These are phyloP conservation scores for Amanita exitialis DNA, from an alignment of 768 basidiomycete genomes.

Conservation along the genomic window DNA sequence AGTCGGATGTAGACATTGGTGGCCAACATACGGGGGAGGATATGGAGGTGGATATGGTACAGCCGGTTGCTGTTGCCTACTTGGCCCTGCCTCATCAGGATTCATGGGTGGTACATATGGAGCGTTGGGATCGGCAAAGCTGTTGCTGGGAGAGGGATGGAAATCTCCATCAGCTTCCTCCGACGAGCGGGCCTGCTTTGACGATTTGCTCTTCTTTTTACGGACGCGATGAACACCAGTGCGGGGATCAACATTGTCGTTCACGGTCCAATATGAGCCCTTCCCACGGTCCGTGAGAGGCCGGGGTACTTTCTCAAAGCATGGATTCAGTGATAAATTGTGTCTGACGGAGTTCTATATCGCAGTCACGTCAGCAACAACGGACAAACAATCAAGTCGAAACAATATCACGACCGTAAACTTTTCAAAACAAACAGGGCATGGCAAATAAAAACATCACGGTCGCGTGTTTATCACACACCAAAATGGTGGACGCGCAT, in stretches of 20 bases:
- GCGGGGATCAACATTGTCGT: conserved; percentile 81
- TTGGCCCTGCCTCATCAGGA: conserved; percentile 52
- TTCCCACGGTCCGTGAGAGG: conserved; percentile 87
- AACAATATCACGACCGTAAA: conserved; percentile 17
- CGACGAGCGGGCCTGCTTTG: conserved; percentile 31
- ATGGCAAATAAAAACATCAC: conserved; percentile 60
- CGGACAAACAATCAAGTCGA: conserved; percentile 13
- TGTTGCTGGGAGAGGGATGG: conserved; percentile 27
- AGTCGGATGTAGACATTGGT: neutral
- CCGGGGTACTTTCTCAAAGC: conserved; percentile 87
- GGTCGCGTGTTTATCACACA: conserved; percentile 29
- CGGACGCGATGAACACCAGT: conserved; percentile 84
- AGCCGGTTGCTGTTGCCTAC: conserved; percentile 32
- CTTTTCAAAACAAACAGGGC: conserved; percentile 46
- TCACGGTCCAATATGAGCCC: conserved; percentile 89
- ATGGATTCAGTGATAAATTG: conserved; percentile 84
- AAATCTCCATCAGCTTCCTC: conserved; percentile 64
- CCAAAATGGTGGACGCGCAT: neutral
- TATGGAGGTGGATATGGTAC: conserved; percentile 54
- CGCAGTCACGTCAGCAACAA: conserved; percentile 16
- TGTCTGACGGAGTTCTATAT: conserved; percentile 82
- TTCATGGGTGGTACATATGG: conserved; percentile 51
- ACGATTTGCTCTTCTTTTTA: conserved; percentile 72
- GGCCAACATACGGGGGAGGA: conserved; percentile 37
- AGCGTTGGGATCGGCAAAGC: conserved; percentile 44